Conservation (phyloP, 345 rosid species). For the Hevea brasiliensis region DNA sequence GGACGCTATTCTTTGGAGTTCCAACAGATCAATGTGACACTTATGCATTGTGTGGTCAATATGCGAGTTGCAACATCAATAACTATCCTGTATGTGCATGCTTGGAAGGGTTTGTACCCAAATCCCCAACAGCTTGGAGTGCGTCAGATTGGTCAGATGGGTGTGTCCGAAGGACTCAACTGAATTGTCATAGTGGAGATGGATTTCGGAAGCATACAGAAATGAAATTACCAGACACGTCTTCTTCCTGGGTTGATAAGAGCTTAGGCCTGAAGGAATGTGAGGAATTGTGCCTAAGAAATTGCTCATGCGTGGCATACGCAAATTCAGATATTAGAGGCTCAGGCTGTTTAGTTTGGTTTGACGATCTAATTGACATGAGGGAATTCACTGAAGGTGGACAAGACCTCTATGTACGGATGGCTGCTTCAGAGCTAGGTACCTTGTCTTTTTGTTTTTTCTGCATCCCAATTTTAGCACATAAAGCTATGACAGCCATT, state of each 20-base stretch:
- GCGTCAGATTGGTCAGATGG: conserved; percentile 24
- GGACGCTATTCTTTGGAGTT: conserved; percentile 1
- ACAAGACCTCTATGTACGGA: conserved; percentile 25
- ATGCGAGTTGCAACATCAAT: conserved; percentile 22
- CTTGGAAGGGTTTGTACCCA: conserved; percentile 27
- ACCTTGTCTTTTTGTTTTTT: not conserved
- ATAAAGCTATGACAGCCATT: not conserved
- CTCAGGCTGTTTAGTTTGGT: conserved; percentile 30
- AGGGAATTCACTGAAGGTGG: conserved; percentile 10
- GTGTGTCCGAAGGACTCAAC: conserved; percentile 8
- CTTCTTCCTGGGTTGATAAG: conserved; percentile 15
- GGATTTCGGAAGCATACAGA: not conserved
- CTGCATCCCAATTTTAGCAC: not conserved
- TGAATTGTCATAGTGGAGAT: conserved; percentile 13
- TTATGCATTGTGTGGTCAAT: conserved; percentile 18
- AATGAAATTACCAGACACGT: conserved; percentile 27
- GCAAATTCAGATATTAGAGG: conserved; percentile 23
- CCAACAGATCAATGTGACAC: conserved; percentile 16
- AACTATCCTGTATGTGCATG: conserved; percentile 4
- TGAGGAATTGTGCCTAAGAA: conserved; percentile 12
- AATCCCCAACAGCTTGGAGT: conserved; percentile 17
- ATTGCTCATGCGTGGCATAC: conserved; percentile 28
- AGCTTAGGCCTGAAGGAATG: conserved; percentile 18
- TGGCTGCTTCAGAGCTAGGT: conserved; percentile 26
- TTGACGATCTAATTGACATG: conserved; percentile 21